A percentile compares a stretch with the other conserved stretches of the same genome.
Evolutionary conservation across 2,329 filamentous ascomycete genomes (phyloP).

Genomic region (Zasmidium cellare): DNA sequence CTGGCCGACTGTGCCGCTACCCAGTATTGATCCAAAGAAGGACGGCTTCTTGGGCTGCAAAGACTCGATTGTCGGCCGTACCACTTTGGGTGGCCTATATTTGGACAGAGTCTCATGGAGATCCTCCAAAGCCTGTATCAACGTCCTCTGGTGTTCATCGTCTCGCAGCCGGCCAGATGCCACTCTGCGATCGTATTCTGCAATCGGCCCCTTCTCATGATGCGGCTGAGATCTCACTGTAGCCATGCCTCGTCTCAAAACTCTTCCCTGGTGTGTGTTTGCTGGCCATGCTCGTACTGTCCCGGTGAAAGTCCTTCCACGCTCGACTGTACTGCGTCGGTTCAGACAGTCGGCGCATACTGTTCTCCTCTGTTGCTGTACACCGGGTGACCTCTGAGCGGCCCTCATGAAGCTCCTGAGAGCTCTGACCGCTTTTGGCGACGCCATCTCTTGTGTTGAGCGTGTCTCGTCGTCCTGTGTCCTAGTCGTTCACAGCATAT

Average conservation of each 20-base stretch:
- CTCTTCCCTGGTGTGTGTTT: neutral
- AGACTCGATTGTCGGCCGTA: constrained; percentile 75
- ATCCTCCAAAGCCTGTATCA: constrained; percentile 85
- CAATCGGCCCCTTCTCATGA: constrained; percentile 66
- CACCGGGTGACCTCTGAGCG: constrained; percentile 7
- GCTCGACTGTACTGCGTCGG: constrained; percentile 5
- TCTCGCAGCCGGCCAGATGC: constrained; percentile 72
- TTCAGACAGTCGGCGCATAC: constrained; percentile 28
- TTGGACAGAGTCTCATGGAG: constrained; percentile 77
- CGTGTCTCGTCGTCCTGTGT: neutral
- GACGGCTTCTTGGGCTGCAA: constrained; percentile 54
- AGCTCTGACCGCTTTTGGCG: constrained; percentile 22
- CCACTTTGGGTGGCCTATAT: constrained; percentile 72
- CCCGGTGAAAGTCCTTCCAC: neutral
- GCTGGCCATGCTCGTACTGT: constrained; percentile 1
- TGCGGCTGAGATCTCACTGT: constrained; percentile 14
- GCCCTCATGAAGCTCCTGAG: constrained; percentile 24
- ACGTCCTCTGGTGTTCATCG: constrained; percentile 87
- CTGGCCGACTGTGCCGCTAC: constrained; percentile 37
- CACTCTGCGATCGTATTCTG: constrained; percentile 85
- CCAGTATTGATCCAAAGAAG: constrained; percentile 63
- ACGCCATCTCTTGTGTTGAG: constrained; percentile 22
- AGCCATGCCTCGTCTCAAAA: constrained; percentile 20
- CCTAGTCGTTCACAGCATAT: no score
- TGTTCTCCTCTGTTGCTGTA: constrained; percentile 21